Conservation (phyloP, 2,329 filamentous ascomycete genomes). For the Ascochyta viciae-villosae region DNA sequence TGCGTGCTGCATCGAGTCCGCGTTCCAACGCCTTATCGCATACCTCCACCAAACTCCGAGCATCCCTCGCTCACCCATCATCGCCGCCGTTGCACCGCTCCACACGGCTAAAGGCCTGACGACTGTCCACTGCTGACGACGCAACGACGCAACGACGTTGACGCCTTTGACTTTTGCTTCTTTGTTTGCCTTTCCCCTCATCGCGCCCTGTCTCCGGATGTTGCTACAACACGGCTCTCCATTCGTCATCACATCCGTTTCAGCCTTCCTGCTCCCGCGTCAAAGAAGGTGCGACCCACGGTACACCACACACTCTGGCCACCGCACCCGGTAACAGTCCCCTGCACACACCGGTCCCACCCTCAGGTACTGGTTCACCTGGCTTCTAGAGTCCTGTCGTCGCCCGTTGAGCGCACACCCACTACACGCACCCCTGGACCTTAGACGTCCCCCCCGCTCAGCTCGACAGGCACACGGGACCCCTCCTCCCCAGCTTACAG, state of each 20-base stretch:
- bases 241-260: constrained; percentile 47
- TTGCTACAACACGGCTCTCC: constrained; percentile 42
- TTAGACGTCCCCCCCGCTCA: constrained; percentile 17
- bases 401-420: background rate
- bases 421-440: background rate
- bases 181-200: constrained; percentile 14
- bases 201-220: constrained; percentile 41
- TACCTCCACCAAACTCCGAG: constrained; percentile 37
- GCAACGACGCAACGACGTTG: constrained; percentile 1
- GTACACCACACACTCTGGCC: constrained; percentile 23
- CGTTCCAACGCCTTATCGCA: constrained; percentile 32
- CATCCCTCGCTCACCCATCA: constrained; percentile 35
- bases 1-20: constrained; percentile 34
- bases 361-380: constrained; percentile 10
- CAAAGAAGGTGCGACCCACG: constrained; percentile 29
- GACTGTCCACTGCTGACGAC: constrained; percentile 3
- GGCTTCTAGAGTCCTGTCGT: constrained; percentile 1
- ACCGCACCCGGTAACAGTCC: constrained; percentile 12
- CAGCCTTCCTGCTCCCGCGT: constrained; percentile 44
- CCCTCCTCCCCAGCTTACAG: background rate
- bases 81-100: constrained; percentile 25
- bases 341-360: background rate
- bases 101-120: constrained; percentile 24
- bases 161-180: background rate
- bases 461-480: constrained; percentile 9